These are phyloP conservation scores for Xylariomycetidae sp. DNA, from an alignment of 2,329 filamentous ascomycete species.

Conservation along the genomic window DNA sequence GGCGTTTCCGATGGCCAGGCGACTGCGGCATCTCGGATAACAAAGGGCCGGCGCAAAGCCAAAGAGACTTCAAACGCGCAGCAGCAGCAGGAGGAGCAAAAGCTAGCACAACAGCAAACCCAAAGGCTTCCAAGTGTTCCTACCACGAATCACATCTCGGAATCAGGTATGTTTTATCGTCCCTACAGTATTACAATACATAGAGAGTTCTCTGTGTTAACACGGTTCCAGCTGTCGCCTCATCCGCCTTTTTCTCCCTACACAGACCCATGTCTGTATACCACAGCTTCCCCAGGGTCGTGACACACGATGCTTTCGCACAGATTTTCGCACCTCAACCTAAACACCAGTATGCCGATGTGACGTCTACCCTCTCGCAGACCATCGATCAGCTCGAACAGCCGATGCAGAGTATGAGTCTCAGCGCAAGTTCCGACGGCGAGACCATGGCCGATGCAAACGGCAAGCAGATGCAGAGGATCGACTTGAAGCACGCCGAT, in stretches of 20 bases:
- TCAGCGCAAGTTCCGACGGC: slow-evolving; percentile 29
- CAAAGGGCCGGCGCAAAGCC: slow-evolving; percentile 51
- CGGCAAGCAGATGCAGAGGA: slow-evolving; percentile 44
- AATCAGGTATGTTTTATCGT: slow-evolving; percentile 49
- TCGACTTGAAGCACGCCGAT: slow-evolving; percentile 52
- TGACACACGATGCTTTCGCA: slow-evolving; percentile 72
- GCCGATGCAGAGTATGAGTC: slow-evolving; percentile 50
- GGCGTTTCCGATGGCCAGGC: slow-evolving; percentile 47
- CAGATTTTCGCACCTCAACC: slow-evolving; percentile 68
- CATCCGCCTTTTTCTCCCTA: slow-evolving; percentile 93
- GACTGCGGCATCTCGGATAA: slow-evolving; percentile 39
- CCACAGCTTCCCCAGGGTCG: slow-evolving; percentile 68
- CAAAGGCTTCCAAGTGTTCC: slow-evolving; percentile 68
- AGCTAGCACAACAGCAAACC: no score
- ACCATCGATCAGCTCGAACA: slow-evolving; percentile 57
- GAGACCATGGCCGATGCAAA: slow-evolving; percentile 31
- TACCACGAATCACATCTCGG: slow-evolving; percentile 66
- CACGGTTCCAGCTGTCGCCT: slow-evolving; percentile 64
- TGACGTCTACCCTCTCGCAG: slow-evolving; percentile 62
- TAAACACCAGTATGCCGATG: slow-evolving; percentile 50
- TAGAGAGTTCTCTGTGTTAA: slow-evolving; percentile 3
- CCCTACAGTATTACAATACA: no score
- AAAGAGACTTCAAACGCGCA: slow-evolving; percentile 48
- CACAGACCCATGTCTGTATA: slow-evolving; percentile 91
- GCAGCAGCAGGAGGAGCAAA: no score